Evolutionary conservation across 2,329 filamentous ascomycete genomes (phyloP).

Genomic region (Penicillium glabrum): DNA sequence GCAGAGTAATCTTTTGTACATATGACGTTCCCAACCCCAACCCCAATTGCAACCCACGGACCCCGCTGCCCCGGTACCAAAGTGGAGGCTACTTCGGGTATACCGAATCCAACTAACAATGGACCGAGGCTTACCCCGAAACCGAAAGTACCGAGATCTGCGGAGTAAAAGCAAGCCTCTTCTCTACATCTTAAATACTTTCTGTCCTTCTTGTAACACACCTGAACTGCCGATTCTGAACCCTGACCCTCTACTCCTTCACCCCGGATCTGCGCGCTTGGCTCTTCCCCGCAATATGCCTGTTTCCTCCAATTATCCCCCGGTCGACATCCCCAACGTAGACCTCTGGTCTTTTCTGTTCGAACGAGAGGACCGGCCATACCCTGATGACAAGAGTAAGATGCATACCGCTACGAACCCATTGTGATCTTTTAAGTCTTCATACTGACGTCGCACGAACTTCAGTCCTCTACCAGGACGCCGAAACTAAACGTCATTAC

Average conservation of each 20-base stretch:
- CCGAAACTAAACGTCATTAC: slow-evolving; percentile 67
- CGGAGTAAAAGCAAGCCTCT: slow-evolving; percentile 8
- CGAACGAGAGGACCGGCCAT: slow-evolving; percentile 64
- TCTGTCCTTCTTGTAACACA: background rate
- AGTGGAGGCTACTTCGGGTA: slow-evolving; percentile 14
- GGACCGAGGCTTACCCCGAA: slow-evolving; percentile 19
- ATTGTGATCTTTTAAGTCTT: background rate
- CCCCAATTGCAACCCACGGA: background rate
- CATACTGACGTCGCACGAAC: background rate
- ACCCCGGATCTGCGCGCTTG: slow-evolving; percentile 13
- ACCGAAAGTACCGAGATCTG: slow-evolving; percentile 12
- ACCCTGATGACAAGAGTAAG: slow-evolving; percentile 71
- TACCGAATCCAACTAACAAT: slow-evolving; percentile 1
- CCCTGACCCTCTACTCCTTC: background rate
- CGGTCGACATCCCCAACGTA: slow-evolving; percentile 67
- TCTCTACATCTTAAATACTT: background rate
- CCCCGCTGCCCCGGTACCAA: background rate
- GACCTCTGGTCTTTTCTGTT: slow-evolving; percentile 82
- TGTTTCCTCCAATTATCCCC: slow-evolving; percentile 63
- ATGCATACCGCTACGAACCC: background rate
- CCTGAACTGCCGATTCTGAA: background rate
- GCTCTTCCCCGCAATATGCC: slow-evolving; percentile 59
- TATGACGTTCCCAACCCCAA: background rate
- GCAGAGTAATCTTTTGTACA: no score
- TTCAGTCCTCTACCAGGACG: slow-evolving; percentile 77